phyloP scores from a whole-genome alignment of 1,284 basidiomycete species.

The Irpex rosettiformis region DNA sequence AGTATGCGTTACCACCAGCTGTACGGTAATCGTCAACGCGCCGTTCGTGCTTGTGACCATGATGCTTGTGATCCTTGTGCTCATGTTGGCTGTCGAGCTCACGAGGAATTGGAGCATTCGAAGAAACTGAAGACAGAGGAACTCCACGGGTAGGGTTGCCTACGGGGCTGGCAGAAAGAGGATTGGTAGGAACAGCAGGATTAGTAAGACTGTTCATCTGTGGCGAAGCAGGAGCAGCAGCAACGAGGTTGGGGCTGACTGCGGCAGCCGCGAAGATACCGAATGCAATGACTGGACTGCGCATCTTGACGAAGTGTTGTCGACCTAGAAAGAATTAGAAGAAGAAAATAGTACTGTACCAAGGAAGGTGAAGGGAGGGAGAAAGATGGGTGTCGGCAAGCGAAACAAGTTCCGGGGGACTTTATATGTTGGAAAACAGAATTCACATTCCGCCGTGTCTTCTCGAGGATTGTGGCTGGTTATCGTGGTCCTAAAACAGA shows the following conservation, averaged over 20 bases:
- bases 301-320: conserved; percentile 19
- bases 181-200: background rate
- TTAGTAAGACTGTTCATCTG: conserved; percentile 1
- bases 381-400: conserved; percentile 8
- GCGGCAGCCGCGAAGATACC: conserved; percentile 25
- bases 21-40: conserved; percentile 15
- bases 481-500: conserved; percentile 6
- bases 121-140: too few relatives aligned
- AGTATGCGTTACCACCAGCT: conserved; percentile 18
- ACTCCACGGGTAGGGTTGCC: background rate
- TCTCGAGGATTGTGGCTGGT: conserved; percentile 7
- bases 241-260: conserved; percentile 20
- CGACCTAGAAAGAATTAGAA: conserved; percentile 8
- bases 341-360: conserved; percentile 16
- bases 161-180: background rate
- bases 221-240: conserved; percentile 22
- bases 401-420: background rate
- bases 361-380: conserved; percentile 12
- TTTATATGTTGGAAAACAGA: conserved; percentile 8
- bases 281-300: conserved; percentile 27
- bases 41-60: conserved; percentile 11
- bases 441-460: conserved; percentile 15
- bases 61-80: background rate
- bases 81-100: conserved; percentile 3
- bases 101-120: background rate